phyloP scores from a whole-genome alignment of 345 rosid genomes.

The Eucalyptus victrix region DNA sequence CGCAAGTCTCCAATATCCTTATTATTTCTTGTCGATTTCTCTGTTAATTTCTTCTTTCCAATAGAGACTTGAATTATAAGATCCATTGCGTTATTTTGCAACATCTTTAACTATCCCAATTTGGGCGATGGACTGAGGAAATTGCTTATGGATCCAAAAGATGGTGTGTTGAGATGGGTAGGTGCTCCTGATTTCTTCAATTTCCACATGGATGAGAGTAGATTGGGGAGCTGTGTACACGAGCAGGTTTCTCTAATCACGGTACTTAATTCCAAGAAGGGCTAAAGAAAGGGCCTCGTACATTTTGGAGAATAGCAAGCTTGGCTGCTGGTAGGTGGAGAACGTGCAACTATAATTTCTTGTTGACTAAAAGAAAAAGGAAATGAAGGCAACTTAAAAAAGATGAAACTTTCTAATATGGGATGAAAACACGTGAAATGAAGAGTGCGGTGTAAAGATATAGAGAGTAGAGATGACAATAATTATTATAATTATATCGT shows the following conservation, averaged over 20 bases:
- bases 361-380: neutral
- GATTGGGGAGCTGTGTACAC: neutral
- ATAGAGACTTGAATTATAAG: neutral
- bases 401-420: neutral
- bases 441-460: neutral
- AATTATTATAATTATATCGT: neutral
- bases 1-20: fast-evolving
- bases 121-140: neutral
- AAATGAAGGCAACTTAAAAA: neutral
- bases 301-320: neutral
- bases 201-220: neutral
- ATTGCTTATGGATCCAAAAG: neutral
- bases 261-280: neutral
- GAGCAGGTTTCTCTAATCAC: neutral
- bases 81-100: neutral
- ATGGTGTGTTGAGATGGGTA: neutral
- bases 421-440: neutral
- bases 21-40: neutral
- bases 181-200: neutral
- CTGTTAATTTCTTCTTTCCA: neutral
- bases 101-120: neutral
- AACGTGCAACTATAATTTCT: neutral
- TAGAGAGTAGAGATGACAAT: neutral
- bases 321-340: neutral
- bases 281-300: neutral